Conservation (phyloP, 805 yeast species). For the Saccharomycopsis vini region DNA sequence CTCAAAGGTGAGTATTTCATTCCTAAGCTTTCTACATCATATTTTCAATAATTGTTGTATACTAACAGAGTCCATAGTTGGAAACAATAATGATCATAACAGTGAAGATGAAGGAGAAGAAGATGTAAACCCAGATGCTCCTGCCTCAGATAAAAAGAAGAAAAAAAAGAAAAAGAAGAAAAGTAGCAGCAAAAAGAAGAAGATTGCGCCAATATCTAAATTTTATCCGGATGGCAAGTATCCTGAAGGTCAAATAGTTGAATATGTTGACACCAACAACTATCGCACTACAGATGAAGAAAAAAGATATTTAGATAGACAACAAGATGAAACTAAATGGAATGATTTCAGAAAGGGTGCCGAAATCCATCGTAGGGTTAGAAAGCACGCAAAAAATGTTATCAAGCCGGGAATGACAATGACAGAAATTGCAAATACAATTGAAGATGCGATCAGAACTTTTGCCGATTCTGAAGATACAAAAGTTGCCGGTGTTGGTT, state of each 20-base stretch:
- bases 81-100: neutral
- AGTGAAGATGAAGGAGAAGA: neutral
- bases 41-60: neutral
- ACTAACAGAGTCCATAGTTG: neutral
- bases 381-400: slow-evolving; percentile 64
- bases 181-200: slow-evolving; percentile 44
- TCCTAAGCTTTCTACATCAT: neutral
- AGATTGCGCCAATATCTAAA: slow-evolving; percentile 53
- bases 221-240: slow-evolving; percentile 62
- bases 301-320: slow-evolving; percentile 65
- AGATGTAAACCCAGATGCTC: neutral
- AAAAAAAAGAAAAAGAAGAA: slow-evolving; percentile 51
- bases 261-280: slow-evolving; percentile 62
- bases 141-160: slow-evolving; percentile 19
- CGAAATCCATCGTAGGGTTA: slow-evolving; percentile 87
- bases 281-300: slow-evolving; percentile 83
- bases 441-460: slow-evolving; percentile 77
- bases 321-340: slow-evolving; percentile 50
- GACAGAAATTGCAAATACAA: slow-evolving; percentile 80
- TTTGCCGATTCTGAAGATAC: slow-evolving; percentile 47
- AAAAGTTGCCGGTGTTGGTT: slow-evolving; percentile 77
- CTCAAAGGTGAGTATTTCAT: neutral
- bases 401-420: slow-evolving; percentile 89
- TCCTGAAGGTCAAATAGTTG: slow-evolving; percentile 85
- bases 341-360: slow-evolving; percentile 93